Percentiles rank a stretch among this genome's conserved stretches.
These are phyloP conservation scores for Hansenula sp. DNA, from an alignment of 1,139 yeast species.

Conservation along the genomic window DNA sequence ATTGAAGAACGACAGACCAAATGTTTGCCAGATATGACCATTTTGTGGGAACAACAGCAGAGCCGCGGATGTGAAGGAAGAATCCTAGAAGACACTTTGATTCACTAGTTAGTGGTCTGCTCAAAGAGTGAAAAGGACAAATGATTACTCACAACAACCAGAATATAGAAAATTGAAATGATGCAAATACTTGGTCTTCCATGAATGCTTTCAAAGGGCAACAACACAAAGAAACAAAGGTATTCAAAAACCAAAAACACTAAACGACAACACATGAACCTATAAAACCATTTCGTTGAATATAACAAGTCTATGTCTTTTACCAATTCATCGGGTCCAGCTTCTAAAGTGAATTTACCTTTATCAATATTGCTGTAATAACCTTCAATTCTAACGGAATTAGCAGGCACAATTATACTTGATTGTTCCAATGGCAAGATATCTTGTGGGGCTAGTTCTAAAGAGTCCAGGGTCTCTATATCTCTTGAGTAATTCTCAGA, in stretches of 20 bases:
- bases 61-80: not conserved
- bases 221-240: constrained; percentile 34
- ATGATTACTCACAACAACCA: constrained; percentile 30
- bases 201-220: constrained; percentile 41
- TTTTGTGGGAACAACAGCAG: constrained; percentile 1
- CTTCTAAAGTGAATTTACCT: not conserved
- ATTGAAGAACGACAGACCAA: not conserved
- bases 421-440: not conserved
- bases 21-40: not conserved
- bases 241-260: constrained; percentile 35
- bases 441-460: not conserved
- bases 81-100: not conserved
- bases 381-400: not conserved
- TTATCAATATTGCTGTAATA: not conserved
- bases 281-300: constrained; percentile 22
- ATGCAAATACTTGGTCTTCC: constrained; percentile 36
- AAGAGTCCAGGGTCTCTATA: no score
- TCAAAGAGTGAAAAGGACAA: not conserved
- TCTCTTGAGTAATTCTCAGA: no score
- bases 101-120: not conserved
- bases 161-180: constrained; percentile 25
- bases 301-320: constrained; percentile 1
- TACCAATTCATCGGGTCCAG: constrained; percentile 8
- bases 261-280: constrained; percentile 28
- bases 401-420: not conserved